Base-by-base conservation (phyloP, 371 early-diverging fungal genomes). In the Gilbertella persicaria region DNA sequence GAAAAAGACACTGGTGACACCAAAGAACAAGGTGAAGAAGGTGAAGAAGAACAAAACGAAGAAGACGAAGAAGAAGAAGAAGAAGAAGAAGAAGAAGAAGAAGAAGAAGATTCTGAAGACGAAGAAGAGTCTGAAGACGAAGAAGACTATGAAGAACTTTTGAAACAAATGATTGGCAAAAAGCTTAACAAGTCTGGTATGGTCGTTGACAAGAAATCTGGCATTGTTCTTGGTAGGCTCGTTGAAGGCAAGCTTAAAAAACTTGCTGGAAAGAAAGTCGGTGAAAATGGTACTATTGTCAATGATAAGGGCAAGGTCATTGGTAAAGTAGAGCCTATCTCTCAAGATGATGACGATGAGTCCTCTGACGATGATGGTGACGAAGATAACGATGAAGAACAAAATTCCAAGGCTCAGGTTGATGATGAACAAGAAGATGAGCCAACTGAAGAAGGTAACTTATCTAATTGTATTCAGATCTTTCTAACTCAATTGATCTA, bases 301-400 rank as follows among this genome's bases (percentile, higher is more conserved):
- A 59, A 59, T 24, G 50, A 50, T 19, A 54, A 64, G 36, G 65
- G 60, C 16, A 60, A 60, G 17, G 13, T 43, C 13, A 47, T 54
- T 29, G 65, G 60, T 5, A 20, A 30, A 35, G 56, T 55, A 5
- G 60, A 62, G 28, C 63, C 63, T 12, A 14, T 60, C 20, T 13
- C n/a, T 13, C 30, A 47, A 14, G 53, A 61, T 23, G 41, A 46
- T n/a, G 47, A 47, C 8, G 42, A 37, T 0, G 36, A 33, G 1
- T 16, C 7, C 2, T 20, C 8, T 0, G 51, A 42, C n/a, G 38
- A 39, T 14, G 46, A 43, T 16, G 20, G 16, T 14, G 44, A 49
- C 6, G 23, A 25, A 5, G 33, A 19, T 24, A 35, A 25, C 5
- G 38, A 29, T 12, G 45, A 26, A 19, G 33, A 43, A 6, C 30